These are phyloP conservation scores for Dendrobium catenatum DNA, from an alignment of 106 monocot species.

Conservation along the genomic window DNA sequence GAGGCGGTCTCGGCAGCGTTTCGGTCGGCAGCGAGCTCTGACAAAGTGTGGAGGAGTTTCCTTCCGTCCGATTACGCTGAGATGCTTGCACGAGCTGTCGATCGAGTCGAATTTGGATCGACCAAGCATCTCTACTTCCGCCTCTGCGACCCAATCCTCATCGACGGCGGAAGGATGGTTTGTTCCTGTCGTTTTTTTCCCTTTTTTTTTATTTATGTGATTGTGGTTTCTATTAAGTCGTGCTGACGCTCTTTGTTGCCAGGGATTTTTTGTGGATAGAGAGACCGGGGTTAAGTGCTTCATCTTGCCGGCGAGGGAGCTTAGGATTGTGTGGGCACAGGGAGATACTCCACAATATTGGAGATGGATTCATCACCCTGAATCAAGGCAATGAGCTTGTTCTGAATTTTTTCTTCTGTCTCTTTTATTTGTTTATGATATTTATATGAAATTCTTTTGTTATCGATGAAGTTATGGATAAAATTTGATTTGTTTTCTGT, in stretches of 20 bases:
- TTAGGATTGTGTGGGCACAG: slow-evolving; percentile 36
- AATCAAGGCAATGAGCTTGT: slow-evolving; percentile 27
- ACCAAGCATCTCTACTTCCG: slow-evolving; percentile 35
- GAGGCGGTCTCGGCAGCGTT: slow-evolving; percentile 27
- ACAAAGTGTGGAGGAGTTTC: slow-evolving; percentile 39
- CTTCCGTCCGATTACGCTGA: slow-evolving; percentile 28
- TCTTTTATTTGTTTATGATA: background rate
- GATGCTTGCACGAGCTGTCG: slow-evolving; percentile 26
- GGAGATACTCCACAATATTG: slow-evolving; percentile 46
- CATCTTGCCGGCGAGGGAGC: slow-evolving; percentile 57
- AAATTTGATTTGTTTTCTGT: background rate
- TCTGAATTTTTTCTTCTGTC: background rate
- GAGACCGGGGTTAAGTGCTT: slow-evolving; percentile 56
- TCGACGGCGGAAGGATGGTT: slow-evolving; percentile 48
- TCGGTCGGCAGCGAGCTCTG: slow-evolving; percentile 31
- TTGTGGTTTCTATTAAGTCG: background rate
- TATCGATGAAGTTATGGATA: background rate
- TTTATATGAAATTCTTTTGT: background rate
- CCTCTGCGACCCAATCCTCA: slow-evolving; percentile 36
- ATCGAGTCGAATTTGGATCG: slow-evolving; percentile 17
- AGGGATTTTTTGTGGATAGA: slow-evolving; percentile 68
- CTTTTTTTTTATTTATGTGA: too few species aligned
- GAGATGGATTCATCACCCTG: slow-evolving; percentile 35
- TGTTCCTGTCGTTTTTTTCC: background rate
- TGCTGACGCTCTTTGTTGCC: background rate